Conservation (phyloP, 2,329 filamentous ascomycete genomes). For the Colletotrichum eremochloae region DNA sequence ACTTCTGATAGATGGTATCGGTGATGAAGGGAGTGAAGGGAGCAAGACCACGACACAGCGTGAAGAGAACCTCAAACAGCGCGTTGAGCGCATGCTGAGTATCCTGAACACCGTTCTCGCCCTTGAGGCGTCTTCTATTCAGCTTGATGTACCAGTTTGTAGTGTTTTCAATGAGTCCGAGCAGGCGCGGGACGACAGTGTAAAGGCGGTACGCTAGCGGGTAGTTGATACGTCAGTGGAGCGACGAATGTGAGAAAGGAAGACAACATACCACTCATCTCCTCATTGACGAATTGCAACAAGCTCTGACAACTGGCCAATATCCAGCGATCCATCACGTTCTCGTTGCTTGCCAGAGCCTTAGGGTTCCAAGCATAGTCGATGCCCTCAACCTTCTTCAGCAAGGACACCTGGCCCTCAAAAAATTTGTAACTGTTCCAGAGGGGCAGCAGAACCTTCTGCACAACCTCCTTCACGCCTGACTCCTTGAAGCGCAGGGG, state of each 20-base stretch:
- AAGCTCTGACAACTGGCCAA: slow-evolving; percentile 92
- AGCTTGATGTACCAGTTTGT: slow-evolving; percentile 99
- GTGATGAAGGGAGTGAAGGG: slow-evolving; percentile 97
- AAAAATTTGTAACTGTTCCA: slow-evolving; percentile 99
- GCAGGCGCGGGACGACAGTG: slow-evolving; percentile 88
- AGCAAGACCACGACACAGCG: slow-evolving; percentile 86
- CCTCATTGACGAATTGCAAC: slow-evolving; percentile 89
- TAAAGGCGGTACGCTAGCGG: slow-evolving; percentile 79
- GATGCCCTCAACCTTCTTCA: slow-evolving; percentile 86
- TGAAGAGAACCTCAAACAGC: slow-evolving; percentile 93
- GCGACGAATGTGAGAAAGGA: not conserved
- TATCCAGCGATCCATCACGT: slow-evolving; percentile 98
- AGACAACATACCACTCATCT: slow-evolving; percentile 79
- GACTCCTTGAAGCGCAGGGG: slow-evolving; percentile 91
- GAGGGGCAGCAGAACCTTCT: slow-evolving; percentile 88
- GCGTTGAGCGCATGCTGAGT: slow-evolving; percentile 93
- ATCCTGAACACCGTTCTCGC: slow-evolving; percentile 86
- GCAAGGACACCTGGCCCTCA: slow-evolving; percentile 84
- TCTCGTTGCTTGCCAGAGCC: slow-evolving; percentile 81
- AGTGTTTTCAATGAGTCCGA: slow-evolving; percentile 89
- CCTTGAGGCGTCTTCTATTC: slow-evolving; percentile 92
- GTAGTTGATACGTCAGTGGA: slow-evolving; percentile 1
- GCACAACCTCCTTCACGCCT: slow-evolving; percentile 94
- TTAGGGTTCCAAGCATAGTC: slow-evolving; percentile 85
- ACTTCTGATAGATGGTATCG: slow-evolving; percentile 90